Evolutionary conservation across 1,284 basidiomycete species (phyloP).

Genomic region (Tausonia pullulans): DNA sequence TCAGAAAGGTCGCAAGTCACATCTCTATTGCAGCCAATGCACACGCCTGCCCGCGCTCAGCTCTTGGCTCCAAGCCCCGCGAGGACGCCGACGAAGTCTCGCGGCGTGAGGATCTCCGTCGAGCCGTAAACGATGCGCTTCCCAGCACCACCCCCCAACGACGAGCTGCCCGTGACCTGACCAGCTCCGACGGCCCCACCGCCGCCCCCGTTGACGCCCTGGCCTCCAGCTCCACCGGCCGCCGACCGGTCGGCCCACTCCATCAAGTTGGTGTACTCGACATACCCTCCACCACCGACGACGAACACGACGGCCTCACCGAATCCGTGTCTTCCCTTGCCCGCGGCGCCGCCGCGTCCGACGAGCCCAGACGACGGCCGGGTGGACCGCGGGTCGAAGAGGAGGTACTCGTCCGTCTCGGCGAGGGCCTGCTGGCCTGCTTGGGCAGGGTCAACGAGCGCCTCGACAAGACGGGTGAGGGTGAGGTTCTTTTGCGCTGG

Average conservation of each 20-base stretch:
- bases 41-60: neutral
- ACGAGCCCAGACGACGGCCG: constrained; percentile 43
- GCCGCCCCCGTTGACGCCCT: constrained; percentile 42
- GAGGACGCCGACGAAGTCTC: constrained; percentile 63
- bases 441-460: constrained; percentile 88
- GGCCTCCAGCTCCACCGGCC: constrained; percentile 16
- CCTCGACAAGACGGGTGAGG: constrained; percentile 84
- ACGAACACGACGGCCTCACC: constrained; percentile 84
- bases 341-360: constrained; percentile 41
- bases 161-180: constrained; percentile 14
- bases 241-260: constrained; percentile 68
- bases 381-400: constrained; percentile 78
- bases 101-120: constrained; percentile 87
- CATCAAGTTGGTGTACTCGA: constrained; percentile 91
- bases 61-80: constrained; percentile 29
- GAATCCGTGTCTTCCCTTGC: constrained; percentile 47
- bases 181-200: constrained; percentile 38
- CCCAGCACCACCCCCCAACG: constrained; percentile 39
- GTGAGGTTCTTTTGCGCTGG: constrained; percentile 90
- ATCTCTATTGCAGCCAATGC: neutral
- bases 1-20: too few relatives aligned
- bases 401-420: constrained; percentile 93
- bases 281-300: constrained; percentile 92
- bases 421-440: constrained; percentile 85
- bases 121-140: constrained; percentile 88